These are phyloP conservation scores for Russula sp. DNA, from an alignment of 768 basidiomycete genomes.

Conservation along the genomic window DNA sequence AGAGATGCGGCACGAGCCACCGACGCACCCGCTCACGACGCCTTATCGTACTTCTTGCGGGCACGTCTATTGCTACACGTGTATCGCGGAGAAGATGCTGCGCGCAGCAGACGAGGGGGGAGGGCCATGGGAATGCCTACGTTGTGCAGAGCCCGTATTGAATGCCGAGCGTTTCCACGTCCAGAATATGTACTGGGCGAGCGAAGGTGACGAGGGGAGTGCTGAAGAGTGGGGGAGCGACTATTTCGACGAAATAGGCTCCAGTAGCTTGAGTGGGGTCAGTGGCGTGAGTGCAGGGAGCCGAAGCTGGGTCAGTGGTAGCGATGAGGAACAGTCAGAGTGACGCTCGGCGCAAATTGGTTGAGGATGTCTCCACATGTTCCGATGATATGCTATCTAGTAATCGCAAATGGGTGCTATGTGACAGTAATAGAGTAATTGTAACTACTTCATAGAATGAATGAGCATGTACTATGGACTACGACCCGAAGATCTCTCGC, in stretches of 20 bases:
- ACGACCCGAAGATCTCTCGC: constrained; percentile 26
- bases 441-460: neutral
- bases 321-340: constrained; percentile 22
- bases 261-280: constrained; percentile 23
- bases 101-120: constrained; percentile 61
- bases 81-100: constrained; percentile 79
- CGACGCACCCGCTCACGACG: constrained; percentile 63
- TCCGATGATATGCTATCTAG: neutral
- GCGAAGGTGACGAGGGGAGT: constrained; percentile 39
- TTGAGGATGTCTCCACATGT: neutral
- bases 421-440: neutral
- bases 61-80: constrained; percentile 91
- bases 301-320: constrained; percentile 24
- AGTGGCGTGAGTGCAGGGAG: constrained; percentile 24
- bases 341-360: constrained; percentile 1
- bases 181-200: constrained; percentile 21
- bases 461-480: neutral
- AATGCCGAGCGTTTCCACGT: constrained; percentile 53
- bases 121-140: constrained; percentile 74
- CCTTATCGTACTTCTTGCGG: constrained; percentile 82
- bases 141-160: constrained; percentile 64
- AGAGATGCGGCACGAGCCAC: constrained; percentile 38
- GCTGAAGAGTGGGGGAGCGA: constrained; percentile 57
- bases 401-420: neutral
- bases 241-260: constrained; percentile 25